Evolutionary conservation across 805 yeast species (phyloP).

Genomic region (Kazachstania bromeliacearum): DNA sequence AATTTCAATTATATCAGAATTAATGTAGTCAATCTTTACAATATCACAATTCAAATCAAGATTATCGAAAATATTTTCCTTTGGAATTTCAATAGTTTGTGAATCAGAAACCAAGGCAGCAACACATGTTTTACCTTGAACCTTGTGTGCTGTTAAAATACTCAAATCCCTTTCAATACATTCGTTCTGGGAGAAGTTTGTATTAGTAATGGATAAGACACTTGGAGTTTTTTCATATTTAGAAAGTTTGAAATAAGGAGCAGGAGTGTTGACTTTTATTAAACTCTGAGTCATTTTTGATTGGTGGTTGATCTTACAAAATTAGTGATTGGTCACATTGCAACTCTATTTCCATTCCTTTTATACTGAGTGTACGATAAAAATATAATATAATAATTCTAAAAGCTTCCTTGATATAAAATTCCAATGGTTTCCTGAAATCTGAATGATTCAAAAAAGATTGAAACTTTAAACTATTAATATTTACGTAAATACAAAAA

Average conservation of each 20-base stretch:
- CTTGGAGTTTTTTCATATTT: neutral
- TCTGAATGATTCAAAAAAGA: no score
- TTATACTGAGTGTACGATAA: no score
- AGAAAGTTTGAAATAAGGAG: neutral
- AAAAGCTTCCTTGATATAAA: no score
- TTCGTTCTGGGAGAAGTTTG: neutral
- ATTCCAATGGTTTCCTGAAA: no score
- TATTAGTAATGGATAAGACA: neutral
- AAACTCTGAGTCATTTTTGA: neutral
- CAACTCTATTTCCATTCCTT: no score
- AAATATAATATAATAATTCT: no score
- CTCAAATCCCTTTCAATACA: constrained; percentile 80
- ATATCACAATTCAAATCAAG: constrained; percentile 49
- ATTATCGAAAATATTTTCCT: constrained; percentile 36
- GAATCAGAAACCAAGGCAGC: constrained; percentile 42
- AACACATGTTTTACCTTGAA: constrained; percentile 67
- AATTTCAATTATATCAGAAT: constrained; percentile 42
- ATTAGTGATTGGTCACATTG: no score
- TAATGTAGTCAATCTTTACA: constrained; percentile 73
- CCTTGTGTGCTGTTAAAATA: constrained; percentile 62
- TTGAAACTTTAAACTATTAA: no score
- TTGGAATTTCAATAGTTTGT: constrained; percentile 57
- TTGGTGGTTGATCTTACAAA: no score
- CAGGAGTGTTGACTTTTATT: neutral
- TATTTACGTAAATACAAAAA: no score